Evolutionary conservation across 2,329 filamentous ascomycete genomes (phyloP), one percentile per base, ranked within the genome.

Genomic region (Polychaeton citri): DNA sequence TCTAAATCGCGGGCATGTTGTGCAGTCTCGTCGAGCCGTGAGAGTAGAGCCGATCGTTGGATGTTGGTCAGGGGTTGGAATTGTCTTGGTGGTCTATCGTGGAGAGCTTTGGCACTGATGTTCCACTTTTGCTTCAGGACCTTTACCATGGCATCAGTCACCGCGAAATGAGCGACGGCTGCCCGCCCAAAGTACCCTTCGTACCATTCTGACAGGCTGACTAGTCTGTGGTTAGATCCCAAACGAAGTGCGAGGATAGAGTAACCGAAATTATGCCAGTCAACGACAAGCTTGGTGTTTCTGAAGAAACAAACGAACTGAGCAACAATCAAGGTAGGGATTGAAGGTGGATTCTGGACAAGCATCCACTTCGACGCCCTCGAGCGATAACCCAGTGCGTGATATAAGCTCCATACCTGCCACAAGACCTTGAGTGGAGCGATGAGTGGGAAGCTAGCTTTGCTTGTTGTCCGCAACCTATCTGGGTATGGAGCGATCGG

Each of bases 231-330:
- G 5, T 54, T 58, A 2, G 61, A 44, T 1, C 75, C 73, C 1
- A 81, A 63, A 42, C 77, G 79, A 33, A 80, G 59, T 2, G 71
- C 81, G 3, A 98, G 74, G 48, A 98, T 93, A 6, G 85, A 88
- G 69, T 88, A 94, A 47, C 88, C 90, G 59, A 95, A 96, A 61
- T 98, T 98, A 65, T 98, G 90, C 90, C 90, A 98, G 64, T 98
- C 90, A 37, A 96, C 81, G 41, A 96, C 69, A 3, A 98, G 71
- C 38, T 74, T 74, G 26, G 83, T 93, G 47, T 83, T 79, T 34
- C 90, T 79, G 34, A 93, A 58, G 47, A 77, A 72, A 50, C 82
- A 83, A 33, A 84, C 68, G 3, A 87, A 42, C 16, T 78, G 68
- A 12, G 84, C 81, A 24, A 95, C 66, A 35, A 79, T 73, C 16